A percentile compares a stretch with the other conserved stretches of the same genome.
phyloP scores from a whole-genome alignment of 2,329 filamentous ascomycete species.

The Claviceps quebecensis region DNA sequence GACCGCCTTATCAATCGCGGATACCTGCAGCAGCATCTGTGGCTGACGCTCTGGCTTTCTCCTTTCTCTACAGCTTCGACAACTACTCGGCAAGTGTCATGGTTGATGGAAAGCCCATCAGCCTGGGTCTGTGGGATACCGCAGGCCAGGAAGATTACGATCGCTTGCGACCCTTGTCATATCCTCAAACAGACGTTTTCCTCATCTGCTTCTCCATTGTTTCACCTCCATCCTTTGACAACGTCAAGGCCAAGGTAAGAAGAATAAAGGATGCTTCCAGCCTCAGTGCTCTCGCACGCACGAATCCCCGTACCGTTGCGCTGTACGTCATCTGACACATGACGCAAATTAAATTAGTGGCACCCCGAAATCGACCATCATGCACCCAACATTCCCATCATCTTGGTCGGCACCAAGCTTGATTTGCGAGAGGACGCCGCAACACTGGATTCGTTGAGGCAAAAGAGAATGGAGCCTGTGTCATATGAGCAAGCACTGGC shows the following conservation, averaged over 20 bases:
- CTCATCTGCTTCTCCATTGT: slow-evolving; percentile 98
- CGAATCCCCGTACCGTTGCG: too few relatives aligned
- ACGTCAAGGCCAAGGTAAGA: slow-evolving; percentile 91
- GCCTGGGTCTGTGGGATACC: slow-evolving; percentile 94
- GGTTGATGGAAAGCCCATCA: slow-evolving; percentile 97
- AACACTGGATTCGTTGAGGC: slow-evolving; percentile 67
- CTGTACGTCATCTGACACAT: not conserved
- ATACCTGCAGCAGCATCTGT: not conserved
- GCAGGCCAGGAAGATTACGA: slow-evolving; percentile 98
- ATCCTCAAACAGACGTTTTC: slow-evolving; percentile 97
- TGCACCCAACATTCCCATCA: slow-evolving; percentile 88
- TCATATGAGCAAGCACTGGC: slow-evolving; percentile 74
- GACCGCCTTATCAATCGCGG: slow-evolving; percentile 1
- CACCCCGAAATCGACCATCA: slow-evolving; percentile 96
- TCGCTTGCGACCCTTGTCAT: slow-evolving; percentile 82
- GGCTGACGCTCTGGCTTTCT: slow-evolving; percentile 3
- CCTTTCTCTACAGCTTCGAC: slow-evolving; percentile 55
- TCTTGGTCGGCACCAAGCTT: slow-evolving; percentile 92
- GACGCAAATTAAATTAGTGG: slow-evolving; percentile 46
- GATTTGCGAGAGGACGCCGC: slow-evolving; percentile 81
- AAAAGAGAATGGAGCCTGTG: slow-evolving; percentile 84
- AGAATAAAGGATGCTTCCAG: not conserved
- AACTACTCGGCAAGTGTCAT: slow-evolving; percentile 99
- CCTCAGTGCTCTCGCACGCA: not conserved
- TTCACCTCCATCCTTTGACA: slow-evolving; percentile 94